These are phyloP conservation scores for Diaporthe vaccinii DNA, from an alignment of 2,329 filamentous ascomycete species.

Conservation along the genomic window DNA sequence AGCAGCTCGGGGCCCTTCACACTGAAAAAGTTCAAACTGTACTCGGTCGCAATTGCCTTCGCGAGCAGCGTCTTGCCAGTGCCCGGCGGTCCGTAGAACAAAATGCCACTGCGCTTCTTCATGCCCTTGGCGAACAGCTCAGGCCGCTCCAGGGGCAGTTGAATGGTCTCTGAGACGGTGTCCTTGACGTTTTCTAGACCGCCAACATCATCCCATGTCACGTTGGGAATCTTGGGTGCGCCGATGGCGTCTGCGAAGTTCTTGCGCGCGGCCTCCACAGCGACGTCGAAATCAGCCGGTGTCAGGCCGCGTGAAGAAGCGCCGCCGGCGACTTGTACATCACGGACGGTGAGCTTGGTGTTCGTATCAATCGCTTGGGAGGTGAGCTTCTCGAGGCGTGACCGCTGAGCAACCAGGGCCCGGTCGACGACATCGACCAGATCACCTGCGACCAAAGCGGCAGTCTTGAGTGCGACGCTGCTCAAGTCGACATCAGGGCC, in stretches of 20 bases:
- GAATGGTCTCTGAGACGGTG: conserved; percentile 96
- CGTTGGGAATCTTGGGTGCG: conserved; percentile 97
- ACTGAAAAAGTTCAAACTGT: conserved; percentile 94
- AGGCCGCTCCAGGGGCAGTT: conserved; percentile 89
- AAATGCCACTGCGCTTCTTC: conserved; percentile 95
- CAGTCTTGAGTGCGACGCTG: conserved; percentile 92
- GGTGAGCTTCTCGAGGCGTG: conserved; percentile 82
- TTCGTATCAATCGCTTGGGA: conserved; percentile 52
- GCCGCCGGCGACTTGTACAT: conserved; percentile 91
- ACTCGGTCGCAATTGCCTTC: conserved; percentile 93
- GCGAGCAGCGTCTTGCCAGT: conserved; percentile 94
- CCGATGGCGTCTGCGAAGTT: conserved; percentile 98
- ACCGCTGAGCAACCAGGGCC: conserved; percentile 81
- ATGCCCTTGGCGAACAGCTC: conserved; percentile 97
- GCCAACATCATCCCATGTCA: conserved; percentile 96
- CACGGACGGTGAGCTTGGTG: conserved; percentile 74
- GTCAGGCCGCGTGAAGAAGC: conserved; percentile 82
- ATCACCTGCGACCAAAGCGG: conserved; percentile 93
- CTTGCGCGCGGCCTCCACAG: conserved; percentile 94
- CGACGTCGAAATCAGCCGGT: conserved; percentile 88
- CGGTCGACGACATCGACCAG: conserved; percentile 94
- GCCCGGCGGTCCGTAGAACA: conserved; percentile 92
- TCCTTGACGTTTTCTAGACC: conserved; percentile 95
- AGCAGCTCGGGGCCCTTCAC: conserved; percentile 93
- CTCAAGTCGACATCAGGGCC: conserved; percentile 87